Base-by-base conservation (phyloP, 2,329 filamentous ascomycete species). In the Tolypocladium ovalisporum region DNA sequence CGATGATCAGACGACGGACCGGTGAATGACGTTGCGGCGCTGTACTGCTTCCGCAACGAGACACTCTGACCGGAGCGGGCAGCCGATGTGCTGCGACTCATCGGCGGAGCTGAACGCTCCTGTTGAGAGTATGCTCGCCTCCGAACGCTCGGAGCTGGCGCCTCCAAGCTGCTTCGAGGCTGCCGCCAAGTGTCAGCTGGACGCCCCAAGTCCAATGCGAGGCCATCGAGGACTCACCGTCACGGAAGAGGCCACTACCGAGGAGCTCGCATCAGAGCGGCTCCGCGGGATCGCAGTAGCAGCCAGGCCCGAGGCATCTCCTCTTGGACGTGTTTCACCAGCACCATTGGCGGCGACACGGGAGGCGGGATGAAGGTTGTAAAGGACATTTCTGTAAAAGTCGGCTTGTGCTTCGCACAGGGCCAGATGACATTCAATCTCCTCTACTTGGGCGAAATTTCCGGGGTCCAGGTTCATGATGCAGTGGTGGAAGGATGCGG, bases 31-130 rank as follows among this genome's bases (percentile, higher is more conserved):
- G 73, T 69, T 61, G 75, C 67, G 56, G 68, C 68, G 52, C 66
- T 65, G 37, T 65, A 69, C 56, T 65, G 42, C 27, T 49, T 40
- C 19, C 51, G 39, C 8, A 24, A 40, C n/a, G 52, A 51, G 62
- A 71, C 72, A 34, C 71, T 62, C 42, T 67, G 64, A 32, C 73
- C 71, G 12, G 75, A 75, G 36, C 71, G 68, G 61, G 70, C 74
- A 61, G 70, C 74, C 42, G 77, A 79, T 17, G 68, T 66, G 56
- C 70, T 73, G 57, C 77, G 75, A 62, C 72, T 70, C 77, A 79
- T 80, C 60, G 68, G 67, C 35, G 72, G 68, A 1, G 70, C 67
- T 10, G 66, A 60, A 15, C 67, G 58, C 1, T 64, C 61, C 56
- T 70, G 67, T 51, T 70, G 68, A 32, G 68, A 70, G 47, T 61